Evolutionary conservation across 2,329 filamentous ascomycete species (phyloP).

Genomic region (Apiospora koreana): DNA sequence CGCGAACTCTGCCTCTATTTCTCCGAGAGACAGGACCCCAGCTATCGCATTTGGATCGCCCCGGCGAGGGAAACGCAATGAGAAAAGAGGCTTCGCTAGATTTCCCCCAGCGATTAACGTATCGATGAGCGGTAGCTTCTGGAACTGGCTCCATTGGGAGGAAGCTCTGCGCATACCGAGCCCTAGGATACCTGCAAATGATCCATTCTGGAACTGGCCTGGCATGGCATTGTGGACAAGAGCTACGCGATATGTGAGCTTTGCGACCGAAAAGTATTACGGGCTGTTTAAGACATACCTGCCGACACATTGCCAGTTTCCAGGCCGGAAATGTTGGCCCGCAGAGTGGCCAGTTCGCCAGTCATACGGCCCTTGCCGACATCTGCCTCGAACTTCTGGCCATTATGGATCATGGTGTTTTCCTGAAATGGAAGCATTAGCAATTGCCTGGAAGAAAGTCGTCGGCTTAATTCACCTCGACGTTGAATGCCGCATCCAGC

Average conservation of each 20-base stretch:
- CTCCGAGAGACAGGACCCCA: neutral
- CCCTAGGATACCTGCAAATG: slow-evolving; percentile 5
- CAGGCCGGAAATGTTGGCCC: neutral
- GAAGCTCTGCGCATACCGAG: slow-evolving; percentile 2
- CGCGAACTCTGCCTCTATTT: neutral
- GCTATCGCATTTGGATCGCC: neutral
- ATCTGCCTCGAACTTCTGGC: neutral
- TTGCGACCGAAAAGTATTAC: neutral
- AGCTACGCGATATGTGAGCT: neutral
- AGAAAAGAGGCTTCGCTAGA: slow-evolving; percentile 10
- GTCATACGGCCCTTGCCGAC: neutral
- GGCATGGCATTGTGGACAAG: slow-evolving; percentile 6
- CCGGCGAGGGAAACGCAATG: slow-evolving; percentile 6
- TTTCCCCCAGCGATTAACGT: neutral
- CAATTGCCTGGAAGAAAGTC: no score
- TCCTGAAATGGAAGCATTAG: neutral
- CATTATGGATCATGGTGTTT: neutral
- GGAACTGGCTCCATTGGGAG: neutral
- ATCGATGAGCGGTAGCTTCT: neutral
- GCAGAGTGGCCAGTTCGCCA: neutral
- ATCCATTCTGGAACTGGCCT: neutral
- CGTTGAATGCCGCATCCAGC: neutral
- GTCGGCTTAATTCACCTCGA: neutral
- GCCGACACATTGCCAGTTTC: neutral
- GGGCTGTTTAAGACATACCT: neutral